Evolutionary conservation across 139 green algal species (phyloP), one percentile per base, ranked within the genome.

Genomic region (Tetraselmis striata): DNA sequence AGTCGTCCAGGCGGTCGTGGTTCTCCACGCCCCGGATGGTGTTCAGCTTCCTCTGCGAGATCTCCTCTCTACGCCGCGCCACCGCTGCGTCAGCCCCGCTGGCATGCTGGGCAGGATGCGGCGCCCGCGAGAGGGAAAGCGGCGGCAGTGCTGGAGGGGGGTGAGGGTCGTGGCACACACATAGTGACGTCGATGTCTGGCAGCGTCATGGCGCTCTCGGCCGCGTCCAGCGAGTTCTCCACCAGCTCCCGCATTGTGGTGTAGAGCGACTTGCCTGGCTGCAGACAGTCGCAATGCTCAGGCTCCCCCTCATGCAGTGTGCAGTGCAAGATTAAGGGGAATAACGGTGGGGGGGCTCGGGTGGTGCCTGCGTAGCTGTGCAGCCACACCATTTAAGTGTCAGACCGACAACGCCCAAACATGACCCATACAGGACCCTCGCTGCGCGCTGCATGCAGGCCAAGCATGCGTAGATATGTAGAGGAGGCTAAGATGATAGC

Each of bases 241-340:
- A 98, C 93, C 29, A 99, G 89, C 87, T 99, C 96, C 2, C 96
- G 83, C 0, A 99, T 87, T 1, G 95, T 98, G 11, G 96, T 99
- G 88, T 98, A 99, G 29, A 99, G 82, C 76, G 92, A 97, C 79
- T 98, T 99, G 29, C 95, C 96, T 28, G 95, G 93, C 94, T 98
- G 90, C 85, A 87, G 31, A 58, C 0, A 22, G 59, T 2, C 31
- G 24, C 79, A 82, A 82, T n/a, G n/a, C n/a, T n/a, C n/a, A n/a
- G n/a, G n/a, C n/a, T n/a, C n/a, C n/a, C n/a, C n/a, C n/a, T n/a
- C n/a, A n/a, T n/a, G n/a, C n/a, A n/a, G n/a, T n/a, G n/a, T n/a
- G n/a, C n/a, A n/a, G n/a, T n/a, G n/a, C n/a, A n/a, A n/a, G n/a
- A n/a, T n/a, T n/a, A n/a, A n/a, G n/a, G n/a, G n/a, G n/a, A n/a